phyloP scores from a whole-genome alignment of 208 protist genomes.

The Leishmania martiniquensis region DNA sequence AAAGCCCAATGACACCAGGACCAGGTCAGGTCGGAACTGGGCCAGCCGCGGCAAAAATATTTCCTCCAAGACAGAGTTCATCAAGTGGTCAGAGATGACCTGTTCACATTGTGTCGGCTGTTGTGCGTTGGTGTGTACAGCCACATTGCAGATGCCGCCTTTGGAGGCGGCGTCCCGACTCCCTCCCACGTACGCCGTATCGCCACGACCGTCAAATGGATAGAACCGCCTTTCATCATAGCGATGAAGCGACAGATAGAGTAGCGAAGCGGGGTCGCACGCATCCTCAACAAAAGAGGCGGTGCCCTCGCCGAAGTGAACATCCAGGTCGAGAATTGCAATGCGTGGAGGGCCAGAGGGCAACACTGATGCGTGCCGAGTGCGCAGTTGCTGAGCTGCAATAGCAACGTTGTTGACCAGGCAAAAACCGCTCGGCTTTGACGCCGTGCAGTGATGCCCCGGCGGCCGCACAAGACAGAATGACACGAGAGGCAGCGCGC shows the following conservation, averaged over 20 bases:
- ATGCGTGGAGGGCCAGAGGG: conserved; percentile 39
- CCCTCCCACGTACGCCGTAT: conserved; percentile 45
- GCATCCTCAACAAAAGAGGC: conserved; percentile 85
- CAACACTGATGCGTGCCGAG: conserved; percentile 5
- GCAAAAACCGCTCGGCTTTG: conserved; percentile 85
- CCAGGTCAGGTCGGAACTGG: conserved; percentile 71
- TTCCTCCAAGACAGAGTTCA: conserved; percentile 47
- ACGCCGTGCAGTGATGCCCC: conserved; percentile 85
- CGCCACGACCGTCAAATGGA: conserved; percentile 43
- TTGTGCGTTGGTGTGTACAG: conserved; percentile 61
- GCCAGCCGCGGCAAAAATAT: conserved; percentile 80
- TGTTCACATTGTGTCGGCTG: conserved; percentile 52
- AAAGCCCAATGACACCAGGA: conserved; percentile 92
- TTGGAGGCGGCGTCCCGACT: conserved; percentile 14
- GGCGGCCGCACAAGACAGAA: conserved; percentile 91
- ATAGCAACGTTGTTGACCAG: conserved; percentile 91
- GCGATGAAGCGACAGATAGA: conserved; percentile 90
- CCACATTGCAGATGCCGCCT: conserved; percentile 79
- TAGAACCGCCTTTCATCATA: conserved; percentile 78
- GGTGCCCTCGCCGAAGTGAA: conserved; percentile 94
- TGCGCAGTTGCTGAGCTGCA: conserved; percentile 53
- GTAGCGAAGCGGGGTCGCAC: conserved; percentile 28
- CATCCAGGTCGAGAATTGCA: conserved; percentile 91
- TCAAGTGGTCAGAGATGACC: conserved; percentile 81
- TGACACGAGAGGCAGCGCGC: conserved; percentile 37